Percentiles rank a stretch among this genome's conserved stretches.
These are phyloP conservation scores for Epithemia pelagica DNA, from an alignment of 108 stramenopile genomes.

Conservation along the genomic window DNA sequence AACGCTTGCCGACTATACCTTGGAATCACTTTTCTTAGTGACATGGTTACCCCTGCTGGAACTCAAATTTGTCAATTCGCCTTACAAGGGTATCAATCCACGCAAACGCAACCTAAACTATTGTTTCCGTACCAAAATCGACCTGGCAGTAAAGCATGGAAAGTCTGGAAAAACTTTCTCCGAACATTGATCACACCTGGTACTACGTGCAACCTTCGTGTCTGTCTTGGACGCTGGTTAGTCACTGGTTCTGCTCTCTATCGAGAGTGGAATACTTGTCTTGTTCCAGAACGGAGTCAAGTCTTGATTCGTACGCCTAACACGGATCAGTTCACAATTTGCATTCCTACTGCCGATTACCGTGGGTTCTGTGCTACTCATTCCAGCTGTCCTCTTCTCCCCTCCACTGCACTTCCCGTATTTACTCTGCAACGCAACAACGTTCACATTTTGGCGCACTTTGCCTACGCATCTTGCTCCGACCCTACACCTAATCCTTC, in stretches of 20 bases:
- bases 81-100: neutral
- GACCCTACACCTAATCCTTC: neutral
- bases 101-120: neutral
- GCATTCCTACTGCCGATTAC: neutral
- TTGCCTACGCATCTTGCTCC: neutral
- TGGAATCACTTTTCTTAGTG: neutral
- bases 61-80: neutral
- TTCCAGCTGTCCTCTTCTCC: neutral
- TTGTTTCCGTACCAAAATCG: neutral
- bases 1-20: neutral
- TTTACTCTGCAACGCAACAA: neutral
- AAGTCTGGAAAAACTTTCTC: neutral
- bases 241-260: neutral
- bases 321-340: no score
- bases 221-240: neutral
- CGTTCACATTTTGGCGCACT: neutral
- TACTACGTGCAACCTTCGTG: neutral
- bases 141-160: neutral
- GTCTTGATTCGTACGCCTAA: no score
- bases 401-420: neutral
- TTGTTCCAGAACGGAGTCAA: no score
- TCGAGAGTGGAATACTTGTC: neutral
- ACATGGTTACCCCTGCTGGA: neutral
- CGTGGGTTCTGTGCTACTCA: neutral
- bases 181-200: neutral